Evolutionary conservation across 2,329 filamentous ascomycete species (phyloP).

Genomic region (Alternaria sp.): DNA sequence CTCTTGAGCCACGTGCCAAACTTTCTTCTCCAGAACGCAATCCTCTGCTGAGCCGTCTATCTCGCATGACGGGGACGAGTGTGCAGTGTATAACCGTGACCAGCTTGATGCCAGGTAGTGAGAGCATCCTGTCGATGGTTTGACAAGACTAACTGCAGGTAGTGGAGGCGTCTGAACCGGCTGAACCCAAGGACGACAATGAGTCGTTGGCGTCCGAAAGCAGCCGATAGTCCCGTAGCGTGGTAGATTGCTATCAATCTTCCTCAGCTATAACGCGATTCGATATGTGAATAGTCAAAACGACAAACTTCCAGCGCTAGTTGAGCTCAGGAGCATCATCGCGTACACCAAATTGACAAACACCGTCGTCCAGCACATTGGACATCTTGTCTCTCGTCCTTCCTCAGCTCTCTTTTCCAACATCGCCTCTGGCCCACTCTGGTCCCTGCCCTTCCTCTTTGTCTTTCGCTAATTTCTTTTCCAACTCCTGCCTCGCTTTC

Average conservation of each 20-base stretch:
- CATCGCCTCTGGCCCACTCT: constrained; percentile 18
- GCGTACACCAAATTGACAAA: background rate
- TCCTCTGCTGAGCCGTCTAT: background rate
- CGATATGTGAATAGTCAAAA: background rate
- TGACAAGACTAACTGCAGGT: background rate
- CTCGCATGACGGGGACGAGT: background rate
- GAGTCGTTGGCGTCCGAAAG: too few species aligned
- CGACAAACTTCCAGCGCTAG: background rate
- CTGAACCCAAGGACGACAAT: background rate
- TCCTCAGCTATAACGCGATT: background rate
- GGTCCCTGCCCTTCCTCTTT: constrained; percentile 19
- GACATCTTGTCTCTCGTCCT: background rate
- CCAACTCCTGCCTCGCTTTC: constrained; percentile 22
- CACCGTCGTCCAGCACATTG: background rate
- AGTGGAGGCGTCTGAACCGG: background rate
- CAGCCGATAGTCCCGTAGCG: too few species aligned
- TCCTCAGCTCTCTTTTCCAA: background rate
- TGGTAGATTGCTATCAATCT: too few species aligned
- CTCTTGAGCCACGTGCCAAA: background rate
- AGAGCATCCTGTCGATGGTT: background rate
- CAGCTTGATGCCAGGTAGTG: background rate
- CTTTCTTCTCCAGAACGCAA: background rate
- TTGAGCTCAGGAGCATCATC: background rate
- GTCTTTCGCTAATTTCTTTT: constrained; percentile 25
- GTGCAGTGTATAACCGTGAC: background rate